A percentile compares a stretch with the other conserved stretches of the same genome.
phyloP scores from a whole-genome alignment of 148 eudicot genomes.

The Vaccinium myrtillus region DNA sequence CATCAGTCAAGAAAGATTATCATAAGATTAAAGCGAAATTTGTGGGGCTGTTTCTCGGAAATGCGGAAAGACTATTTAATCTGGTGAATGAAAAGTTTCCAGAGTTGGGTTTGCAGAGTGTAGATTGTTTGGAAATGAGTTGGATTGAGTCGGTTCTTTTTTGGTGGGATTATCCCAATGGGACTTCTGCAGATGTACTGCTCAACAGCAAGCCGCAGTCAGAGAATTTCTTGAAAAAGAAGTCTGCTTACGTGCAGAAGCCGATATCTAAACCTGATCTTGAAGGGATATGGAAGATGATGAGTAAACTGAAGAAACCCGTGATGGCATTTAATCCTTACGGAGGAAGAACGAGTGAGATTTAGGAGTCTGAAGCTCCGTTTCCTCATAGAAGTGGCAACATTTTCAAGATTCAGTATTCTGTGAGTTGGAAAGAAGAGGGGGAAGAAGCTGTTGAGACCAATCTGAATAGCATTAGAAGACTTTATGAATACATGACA shows the following conservation, averaged over 20 bases:
- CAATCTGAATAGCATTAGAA: conserved; percentile 12
- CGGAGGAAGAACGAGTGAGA: conserved; percentile 46
- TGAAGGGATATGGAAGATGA: conserved; percentile 33
- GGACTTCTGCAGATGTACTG: conserved; percentile 16
- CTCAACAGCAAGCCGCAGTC: conserved; percentile 16
- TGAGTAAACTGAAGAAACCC: conserved; percentile 21
- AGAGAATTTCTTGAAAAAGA: background rate
- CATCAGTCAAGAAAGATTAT: background rate
- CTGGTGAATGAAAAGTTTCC: conserved; percentile 25
- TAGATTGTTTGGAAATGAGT: conserved; percentile 34
- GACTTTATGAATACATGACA: conserved; percentile 27
- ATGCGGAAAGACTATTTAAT: background rate
- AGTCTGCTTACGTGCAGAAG: conserved; percentile 35
- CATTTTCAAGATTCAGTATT: conserved; percentile 38
- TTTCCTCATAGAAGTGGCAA: conserved; percentile 51
- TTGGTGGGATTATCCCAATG: conserved; percentile 19
- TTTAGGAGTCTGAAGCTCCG: conserved; percentile 29
- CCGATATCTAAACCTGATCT: conserved; percentile 32
- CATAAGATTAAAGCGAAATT: conserved; percentile 25
- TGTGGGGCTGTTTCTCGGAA: conserved; percentile 28
- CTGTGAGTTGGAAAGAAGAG: conserved; percentile 25
- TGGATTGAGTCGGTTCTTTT: conserved; percentile 30
- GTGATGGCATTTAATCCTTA: conserved; percentile 33
- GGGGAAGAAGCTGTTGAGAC: conserved; percentile 12
- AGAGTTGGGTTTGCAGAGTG: conserved; percentile 21